Conservation (phyloP, 1,139 yeast species). For the Debaryomyces singareniensis region DNA sequence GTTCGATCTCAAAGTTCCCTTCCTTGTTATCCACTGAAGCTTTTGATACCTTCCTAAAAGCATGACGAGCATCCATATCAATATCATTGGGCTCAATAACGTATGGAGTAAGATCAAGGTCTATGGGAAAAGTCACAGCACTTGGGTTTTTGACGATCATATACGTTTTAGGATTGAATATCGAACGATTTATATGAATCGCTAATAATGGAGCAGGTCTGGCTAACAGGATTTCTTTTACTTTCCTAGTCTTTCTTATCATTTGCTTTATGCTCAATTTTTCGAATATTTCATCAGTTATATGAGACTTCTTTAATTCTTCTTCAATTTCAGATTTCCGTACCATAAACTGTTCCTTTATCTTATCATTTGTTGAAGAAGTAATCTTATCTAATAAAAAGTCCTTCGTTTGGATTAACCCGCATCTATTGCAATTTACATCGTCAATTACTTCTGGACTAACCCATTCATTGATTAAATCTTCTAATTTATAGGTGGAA, state of each 20-base stretch:
- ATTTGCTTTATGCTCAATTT: conserved; percentile 68
- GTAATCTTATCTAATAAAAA: conserved; percentile 41
- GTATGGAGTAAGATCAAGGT: conserved; percentile 60
- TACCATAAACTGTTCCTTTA: conserved; percentile 37
- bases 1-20: conserved; percentile 4
- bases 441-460: conserved; percentile 83
- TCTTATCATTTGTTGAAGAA: conserved; percentile 27
- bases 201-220: conserved; percentile 82
- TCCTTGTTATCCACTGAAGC: conserved; percentile 10
- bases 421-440: conserved; percentile 90
- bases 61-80: conserved; percentile 72
- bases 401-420: conserved; percentile 54
- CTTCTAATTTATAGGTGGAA: conserved; percentile 44
- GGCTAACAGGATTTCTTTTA: conserved; percentile 73
- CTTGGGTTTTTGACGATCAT: conserved; percentile 80
- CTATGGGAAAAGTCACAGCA: conserved; percentile 67
- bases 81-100: conserved; percentile 66
- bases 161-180: conserved; percentile 82
- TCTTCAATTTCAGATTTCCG: conserved; percentile 52
- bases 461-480: conserved; percentile 64
- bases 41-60: conserved; percentile 60
- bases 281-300: conserved; percentile 75
- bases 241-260: conserved; percentile 70
- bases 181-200: conserved; percentile 85
- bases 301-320: conserved; percentile 59